Evolutionary conservation across 192 early-diverging fungal species (phyloP).

Genomic region (Rhizophagus prolifer): DNA sequence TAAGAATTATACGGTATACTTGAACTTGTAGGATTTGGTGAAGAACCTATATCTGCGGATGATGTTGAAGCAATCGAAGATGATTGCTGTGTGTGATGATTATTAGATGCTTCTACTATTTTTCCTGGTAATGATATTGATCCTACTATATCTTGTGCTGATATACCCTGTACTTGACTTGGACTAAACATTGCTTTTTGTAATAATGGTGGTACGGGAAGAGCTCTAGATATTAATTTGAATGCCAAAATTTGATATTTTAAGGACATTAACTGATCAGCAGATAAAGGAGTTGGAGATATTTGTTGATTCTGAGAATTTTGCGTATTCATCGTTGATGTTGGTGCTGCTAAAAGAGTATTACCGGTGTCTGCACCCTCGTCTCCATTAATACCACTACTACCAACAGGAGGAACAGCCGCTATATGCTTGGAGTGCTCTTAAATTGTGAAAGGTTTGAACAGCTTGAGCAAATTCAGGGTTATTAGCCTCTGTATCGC

Average conservation of each 20-base stretch:
- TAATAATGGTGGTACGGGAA: constrained; percentile 71
- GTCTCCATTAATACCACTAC: not conserved
- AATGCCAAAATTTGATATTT: constrained; percentile 85
- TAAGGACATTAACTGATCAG: constrained; percentile 66
- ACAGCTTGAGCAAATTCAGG: constrained; percentile 73
- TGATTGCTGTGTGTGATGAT: constrained; percentile 26
- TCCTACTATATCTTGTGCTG: constrained; percentile 45
- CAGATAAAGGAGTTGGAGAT: constrained; percentile 44
- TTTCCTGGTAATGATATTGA: constrained; percentile 48
- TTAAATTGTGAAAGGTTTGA: constrained; percentile 40
- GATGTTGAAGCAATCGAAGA: constrained; percentile 11
- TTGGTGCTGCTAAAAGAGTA: constrained; percentile 37
- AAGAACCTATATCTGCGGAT: constrained; percentile 18
- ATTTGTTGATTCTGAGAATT: constrained; percentile 27
- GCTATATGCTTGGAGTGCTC: constrained; percentile 39
- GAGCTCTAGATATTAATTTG: constrained; percentile 76
- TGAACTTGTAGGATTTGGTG: constrained; percentile 37
- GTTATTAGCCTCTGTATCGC: constrained; percentile 77
- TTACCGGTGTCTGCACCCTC: not conserved
- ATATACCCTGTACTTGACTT: constrained; percentile 38
- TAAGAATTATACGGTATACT: constrained; percentile 49
- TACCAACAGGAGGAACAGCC: not conserved
- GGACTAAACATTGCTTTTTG: constrained; percentile 69
- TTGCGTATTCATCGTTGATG: constrained; percentile 32
- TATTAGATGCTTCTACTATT: constrained; percentile 57